Evolutionary conservation across 2,329 filamentous ascomycete species (phyloP), one percentile per base, ranked within the genome.

Genomic region (Onygenales sp.): DNA sequence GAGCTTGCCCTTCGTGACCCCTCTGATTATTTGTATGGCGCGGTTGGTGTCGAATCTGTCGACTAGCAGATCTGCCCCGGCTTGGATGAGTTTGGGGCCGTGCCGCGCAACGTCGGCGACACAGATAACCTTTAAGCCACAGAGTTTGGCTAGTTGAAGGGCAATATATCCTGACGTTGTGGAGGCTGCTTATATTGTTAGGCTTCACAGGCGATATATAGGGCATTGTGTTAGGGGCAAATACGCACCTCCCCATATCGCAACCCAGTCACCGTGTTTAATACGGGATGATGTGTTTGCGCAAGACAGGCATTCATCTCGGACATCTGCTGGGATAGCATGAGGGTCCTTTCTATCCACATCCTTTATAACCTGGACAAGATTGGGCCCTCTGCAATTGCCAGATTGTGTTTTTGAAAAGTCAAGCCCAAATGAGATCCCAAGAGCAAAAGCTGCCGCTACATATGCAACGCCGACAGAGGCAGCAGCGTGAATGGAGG

Each of bases 391-490:
- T 3, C 66, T 60, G 2, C 71, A 71, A 56, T 36, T 56, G 13
- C 59, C 31, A 54, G 2, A 77, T 63, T n/a, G 50, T 39, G 1
- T 69, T 2, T 14, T 36, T 0, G 63, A 71, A 57, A 89, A 87
- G 64, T 85, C 79, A 2, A 88, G 64, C 0, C 87, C 86, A 57
- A 88, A 77, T 58, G 83, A 89, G 39, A 89, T 75, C 0, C 85
- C 85, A 0, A 90, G 66, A 0, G 83, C 79, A 0, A 90, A 66
- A 0, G 77, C 79, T 0, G 86, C 82, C 0, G 86, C 85, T 0
- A 88, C 84, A 57, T 84, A 89, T 0, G 85, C 85, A 0, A 89
- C 86, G 1, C 85, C 86, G 0, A 88, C 65, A 0, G 83, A 81
- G 0, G 85, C 80, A 0, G 79, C 83, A 2, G 80, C 74, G 53